These are phyloP conservation scores for Ophiostoma sp. DNA, from an alignment of 2,329 filamentous ascomycete genomes.

Conservation along the genomic window DNA sequence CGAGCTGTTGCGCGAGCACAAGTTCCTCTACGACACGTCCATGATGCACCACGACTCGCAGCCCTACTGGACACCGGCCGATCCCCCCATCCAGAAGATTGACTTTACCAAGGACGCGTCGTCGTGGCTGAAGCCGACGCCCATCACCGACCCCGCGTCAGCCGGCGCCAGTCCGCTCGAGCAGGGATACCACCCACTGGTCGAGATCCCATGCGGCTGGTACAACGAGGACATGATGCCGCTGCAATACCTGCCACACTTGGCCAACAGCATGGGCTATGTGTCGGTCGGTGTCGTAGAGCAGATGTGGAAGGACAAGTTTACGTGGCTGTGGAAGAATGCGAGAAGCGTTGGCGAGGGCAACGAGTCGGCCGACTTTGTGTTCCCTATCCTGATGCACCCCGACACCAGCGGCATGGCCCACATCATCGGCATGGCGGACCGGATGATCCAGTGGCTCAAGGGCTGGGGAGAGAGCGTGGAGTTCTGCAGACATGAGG, in stretches of 20 bases:
- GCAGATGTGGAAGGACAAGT: slow-evolving; percentile 12
- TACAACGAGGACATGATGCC: slow-evolving; percentile 3
- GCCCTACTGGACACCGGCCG: slow-evolving; percentile 58
- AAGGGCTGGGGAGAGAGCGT: slow-evolving; percentile 32
- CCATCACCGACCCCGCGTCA: not conserved
- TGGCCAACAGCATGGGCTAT: not conserved
- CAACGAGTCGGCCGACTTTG: slow-evolving; percentile 62
- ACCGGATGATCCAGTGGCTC: slow-evolving; percentile 48
- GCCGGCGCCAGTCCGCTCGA: slow-evolving; percentile 1
- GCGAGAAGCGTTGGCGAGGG: slow-evolving; percentile 39
- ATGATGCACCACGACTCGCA: slow-evolving; percentile 62
- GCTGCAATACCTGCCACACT: not conserved
- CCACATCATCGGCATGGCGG: slow-evolving; percentile 49
- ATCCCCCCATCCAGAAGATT: slow-evolving; percentile 48
- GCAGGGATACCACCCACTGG: slow-evolving; percentile 1
- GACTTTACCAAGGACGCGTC: slow-evolving; percentile 46
- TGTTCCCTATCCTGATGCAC: slow-evolving; percentile 66
- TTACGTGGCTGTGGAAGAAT: slow-evolving; percentile 41
- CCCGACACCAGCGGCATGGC: slow-evolving; percentile 54
- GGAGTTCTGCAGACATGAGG: not conserved
- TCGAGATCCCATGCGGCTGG: not conserved
- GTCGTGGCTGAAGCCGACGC: slow-evolving; percentile 2
- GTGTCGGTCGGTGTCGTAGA: not conserved
- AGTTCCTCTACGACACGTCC: slow-evolving; percentile 62
- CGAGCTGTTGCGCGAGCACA: slow-evolving; percentile 55